These are phyloP conservation scores for Microglena sp. DNA, from an alignment of 139 green algal species.

Conservation along the genomic window DNA sequence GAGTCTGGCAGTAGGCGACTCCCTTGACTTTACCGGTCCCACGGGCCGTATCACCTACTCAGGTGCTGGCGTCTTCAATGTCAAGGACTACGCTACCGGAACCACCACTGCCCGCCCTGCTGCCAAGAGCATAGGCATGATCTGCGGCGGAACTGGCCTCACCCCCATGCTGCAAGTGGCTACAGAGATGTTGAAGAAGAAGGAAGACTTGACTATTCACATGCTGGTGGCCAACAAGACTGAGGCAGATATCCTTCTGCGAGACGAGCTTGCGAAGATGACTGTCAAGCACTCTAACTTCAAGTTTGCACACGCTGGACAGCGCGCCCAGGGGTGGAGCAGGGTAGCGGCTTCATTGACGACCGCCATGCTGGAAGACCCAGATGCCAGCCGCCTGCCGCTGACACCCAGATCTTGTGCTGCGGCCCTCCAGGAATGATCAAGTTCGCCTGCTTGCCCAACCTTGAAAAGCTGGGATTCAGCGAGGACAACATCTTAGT, in stretches of 20 bases:
- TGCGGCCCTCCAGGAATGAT: constrained; percentile 89
- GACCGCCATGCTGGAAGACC: constrained; percentile 66
- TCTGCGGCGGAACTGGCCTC: constrained; percentile 52
- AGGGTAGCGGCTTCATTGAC: constrained; percentile 68
- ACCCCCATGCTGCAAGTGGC: constrained; percentile 49
- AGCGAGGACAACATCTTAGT: constrained; percentile 6
- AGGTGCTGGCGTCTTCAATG: constrained; percentile 46
- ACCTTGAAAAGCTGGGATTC: constrained; percentile 66
- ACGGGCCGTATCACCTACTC: constrained; percentile 87
- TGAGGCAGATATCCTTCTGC: constrained; percentile 87
- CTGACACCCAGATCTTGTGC: constrained; percentile 51
- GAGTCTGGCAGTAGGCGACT: constrained; percentile 72
- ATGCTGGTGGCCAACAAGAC: constrained; percentile 91
- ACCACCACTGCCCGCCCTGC: neutral
- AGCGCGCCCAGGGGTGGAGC: constrained; percentile 38
- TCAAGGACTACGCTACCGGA: constrained; percentile 21
- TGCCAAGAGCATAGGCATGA: constrained; percentile 56
- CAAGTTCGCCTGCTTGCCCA: constrained; percentile 44
- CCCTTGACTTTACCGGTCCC: constrained; percentile 85
- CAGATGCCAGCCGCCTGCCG: constrained; percentile 7
- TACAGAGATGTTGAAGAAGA: constrained; percentile 70
- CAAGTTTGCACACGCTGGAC: constrained; percentile 25
- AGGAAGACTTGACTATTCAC: constrained; percentile 71
- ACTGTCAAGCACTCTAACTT: constrained; percentile 52
- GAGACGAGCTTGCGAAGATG: constrained; percentile 77